Conservation (phyloP, 1,139 yeast genomes). For the Blastobotrys apis region DNA sequence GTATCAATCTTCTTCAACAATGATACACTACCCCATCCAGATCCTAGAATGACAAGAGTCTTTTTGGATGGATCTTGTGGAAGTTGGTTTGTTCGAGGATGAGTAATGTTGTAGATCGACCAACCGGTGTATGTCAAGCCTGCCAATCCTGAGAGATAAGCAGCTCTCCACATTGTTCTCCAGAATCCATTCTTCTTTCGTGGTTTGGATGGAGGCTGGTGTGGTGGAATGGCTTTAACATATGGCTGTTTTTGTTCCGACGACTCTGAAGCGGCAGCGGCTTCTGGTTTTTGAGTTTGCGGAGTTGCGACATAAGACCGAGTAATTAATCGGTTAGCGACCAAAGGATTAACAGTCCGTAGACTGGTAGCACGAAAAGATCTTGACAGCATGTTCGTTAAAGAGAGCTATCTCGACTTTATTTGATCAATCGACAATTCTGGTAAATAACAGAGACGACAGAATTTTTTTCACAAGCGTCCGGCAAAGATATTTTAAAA, state of each 20-base stretch:
- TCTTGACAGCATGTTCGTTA: no score
- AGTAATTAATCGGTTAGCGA: no score
- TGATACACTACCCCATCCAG: slow-evolving; percentile 92
- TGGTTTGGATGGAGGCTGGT: slow-evolving; percentile 1
- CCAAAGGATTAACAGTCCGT: no score
- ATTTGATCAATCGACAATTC: no score
- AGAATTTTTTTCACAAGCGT: no score
- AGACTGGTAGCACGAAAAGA: no score
- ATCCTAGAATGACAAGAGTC: slow-evolving; percentile 82
- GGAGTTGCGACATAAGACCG: no score
- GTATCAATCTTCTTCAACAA: slow-evolving; percentile 83
- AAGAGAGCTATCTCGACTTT: no score
- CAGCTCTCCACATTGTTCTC: slow-evolving; percentile 29
- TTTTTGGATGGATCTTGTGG: slow-evolving; percentile 60
- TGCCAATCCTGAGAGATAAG: slow-evolving; percentile 31
- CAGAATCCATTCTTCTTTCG: slow-evolving; percentile 8
- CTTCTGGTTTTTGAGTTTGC: no score
- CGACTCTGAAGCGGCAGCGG: no score
- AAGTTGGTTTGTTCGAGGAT: slow-evolving; percentile 36
- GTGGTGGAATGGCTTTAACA: neutral
- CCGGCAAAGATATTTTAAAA: no score
- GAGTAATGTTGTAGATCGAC: slow-evolving; percentile 35
- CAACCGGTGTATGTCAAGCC: slow-evolving; percentile 34
- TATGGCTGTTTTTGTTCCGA: neutral
- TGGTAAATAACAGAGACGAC: no score